A percentile compares a stretch with the other conserved stretches of the same genome.
Conservation (phyloP, 2,329 filamentous ascomycete species). For the Cytospora schulzeri region DNA sequence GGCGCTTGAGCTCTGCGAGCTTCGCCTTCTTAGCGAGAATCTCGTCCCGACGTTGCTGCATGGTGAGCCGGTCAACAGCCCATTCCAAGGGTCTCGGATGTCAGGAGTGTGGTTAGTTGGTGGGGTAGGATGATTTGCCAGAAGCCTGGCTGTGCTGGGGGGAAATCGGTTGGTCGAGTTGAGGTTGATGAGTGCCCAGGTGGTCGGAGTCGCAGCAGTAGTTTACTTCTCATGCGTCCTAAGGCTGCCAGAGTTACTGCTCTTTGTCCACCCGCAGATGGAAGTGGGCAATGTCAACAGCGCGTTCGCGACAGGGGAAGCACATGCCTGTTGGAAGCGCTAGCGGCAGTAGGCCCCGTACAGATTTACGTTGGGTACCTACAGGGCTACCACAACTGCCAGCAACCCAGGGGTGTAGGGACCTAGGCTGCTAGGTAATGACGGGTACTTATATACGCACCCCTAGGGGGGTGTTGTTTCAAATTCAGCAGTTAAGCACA, state of each 20-base stretch:
- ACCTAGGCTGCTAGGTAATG: too few species aligned
- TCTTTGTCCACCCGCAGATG: not conserved
- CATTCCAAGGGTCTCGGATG: constrained; percentile 45
- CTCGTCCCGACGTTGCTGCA: constrained; percentile 89
- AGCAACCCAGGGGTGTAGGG: too few species aligned
- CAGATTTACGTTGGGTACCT: too few species aligned
- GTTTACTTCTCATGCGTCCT: constrained; percentile 18
- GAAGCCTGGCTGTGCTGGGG: not conserved
- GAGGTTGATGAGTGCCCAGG: not conserved
- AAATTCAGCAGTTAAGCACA: not conserved
- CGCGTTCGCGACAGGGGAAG: constrained; percentile 16
- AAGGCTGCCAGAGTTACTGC: constrained; percentile 7
- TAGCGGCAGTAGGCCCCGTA: not conserved
- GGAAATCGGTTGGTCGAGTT: not conserved
- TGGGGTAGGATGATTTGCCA: not conserved
- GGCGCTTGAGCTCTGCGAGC: constrained; percentile 92
- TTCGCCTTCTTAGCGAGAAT: constrained; percentile 96
- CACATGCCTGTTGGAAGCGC: constrained; percentile 13
- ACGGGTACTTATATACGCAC: not conserved
- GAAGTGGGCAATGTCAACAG: constrained; percentile 16
- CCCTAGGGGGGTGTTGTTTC: not conserved
- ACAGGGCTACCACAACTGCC: too few species aligned
- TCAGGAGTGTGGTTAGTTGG: not conserved
- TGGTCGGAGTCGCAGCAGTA: constrained; percentile 3
- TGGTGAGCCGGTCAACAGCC: constrained; percentile 48